phyloP scores from a whole-genome alignment of 129 eudicot species.

The Tagetes patula region DNA sequence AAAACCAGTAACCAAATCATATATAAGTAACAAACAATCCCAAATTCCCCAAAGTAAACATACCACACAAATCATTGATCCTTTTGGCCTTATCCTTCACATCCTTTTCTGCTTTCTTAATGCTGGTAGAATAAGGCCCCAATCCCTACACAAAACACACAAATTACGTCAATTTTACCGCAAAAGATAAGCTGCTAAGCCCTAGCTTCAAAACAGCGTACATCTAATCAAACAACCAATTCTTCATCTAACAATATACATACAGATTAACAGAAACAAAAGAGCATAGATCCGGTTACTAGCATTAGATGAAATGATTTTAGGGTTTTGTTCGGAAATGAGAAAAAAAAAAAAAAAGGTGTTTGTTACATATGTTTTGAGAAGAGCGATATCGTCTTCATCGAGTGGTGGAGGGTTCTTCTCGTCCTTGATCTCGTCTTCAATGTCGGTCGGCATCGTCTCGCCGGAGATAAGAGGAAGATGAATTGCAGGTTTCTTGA shows the following conservation, averaged over 20 bases:
- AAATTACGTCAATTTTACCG: not conserved
- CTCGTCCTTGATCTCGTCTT: conserved; percentile 91
- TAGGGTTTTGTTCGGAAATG: conserved; percentile 10
- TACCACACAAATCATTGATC: conserved; percentile 88
- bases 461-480: conserved; percentile 20
- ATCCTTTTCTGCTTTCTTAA: conserved; percentile 89
- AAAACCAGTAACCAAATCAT: not conserved
- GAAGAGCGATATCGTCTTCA: conserved; percentile 90
- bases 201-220: not conserved
- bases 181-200: not conserved
- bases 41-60: conserved; percentile 15
- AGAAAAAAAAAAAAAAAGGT: not conserved
- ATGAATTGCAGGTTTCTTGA: conserved; percentile 21
- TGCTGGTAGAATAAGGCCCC: conserved; percentile 89
- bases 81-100: conserved; percentile 92
- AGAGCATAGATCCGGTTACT: too few species aligned
- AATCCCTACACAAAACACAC: conserved; percentile 60
- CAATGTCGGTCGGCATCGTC: conserved; percentile 62
- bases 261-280: not conserved
- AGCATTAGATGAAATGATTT: not conserved
- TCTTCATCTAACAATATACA: not conserved
- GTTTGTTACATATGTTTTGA: conserved; percentile 71
- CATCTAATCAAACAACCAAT: not conserved
- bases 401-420: conserved; percentile 92
- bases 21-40: not conserved